Conservation (phyloP, 768 basidiomycete genomes). For the Mycena rosella region DNA sequence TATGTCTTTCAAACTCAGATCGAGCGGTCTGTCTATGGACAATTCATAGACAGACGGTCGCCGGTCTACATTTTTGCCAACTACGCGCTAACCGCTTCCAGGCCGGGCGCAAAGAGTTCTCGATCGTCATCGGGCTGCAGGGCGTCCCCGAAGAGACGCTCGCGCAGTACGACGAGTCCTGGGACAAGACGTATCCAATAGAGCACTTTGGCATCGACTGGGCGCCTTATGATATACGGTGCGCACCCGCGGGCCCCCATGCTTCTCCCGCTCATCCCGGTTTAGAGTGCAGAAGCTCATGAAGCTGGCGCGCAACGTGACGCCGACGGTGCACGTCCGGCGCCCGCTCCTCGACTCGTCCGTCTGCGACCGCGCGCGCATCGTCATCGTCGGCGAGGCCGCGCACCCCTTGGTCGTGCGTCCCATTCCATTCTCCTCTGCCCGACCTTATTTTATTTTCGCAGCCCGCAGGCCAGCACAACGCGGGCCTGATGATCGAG, state of each 20-base stretch:
- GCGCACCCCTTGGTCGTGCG: slow-evolving; percentile 67
- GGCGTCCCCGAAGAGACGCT: slow-evolving; percentile 35
- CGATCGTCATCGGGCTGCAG: slow-evolving; percentile 30
- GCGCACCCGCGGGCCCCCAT: not conserved
- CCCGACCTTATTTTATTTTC: too few species aligned
- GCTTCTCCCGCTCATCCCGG: not conserved
- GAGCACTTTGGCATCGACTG: slow-evolving; percentile 51
- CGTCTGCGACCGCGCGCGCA: slow-evolving; percentile 60
- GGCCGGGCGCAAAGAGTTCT: slow-evolving; percentile 43
- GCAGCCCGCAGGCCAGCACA: slow-evolving; percentile 69
- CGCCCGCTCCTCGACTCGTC: slow-evolving; percentile 57
- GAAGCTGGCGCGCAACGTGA: slow-evolving; percentile 43
- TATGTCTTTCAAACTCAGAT: too few species aligned
- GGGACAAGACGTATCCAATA: slow-evolving; percentile 47
- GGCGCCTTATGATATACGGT: slow-evolving; percentile 53
- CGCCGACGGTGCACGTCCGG: slow-evolving; percentile 46
- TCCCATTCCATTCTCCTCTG: not conserved
- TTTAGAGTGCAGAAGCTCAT: slow-evolving; percentile 52
- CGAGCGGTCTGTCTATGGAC: too few species aligned
- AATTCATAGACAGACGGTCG: too few species aligned
- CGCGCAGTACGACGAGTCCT: slow-evolving; percentile 44
- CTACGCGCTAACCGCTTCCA: slow-evolving; percentile 43
- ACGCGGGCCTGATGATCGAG: slow-evolving; percentile 66
- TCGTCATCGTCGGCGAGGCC: slow-evolving; percentile 71
- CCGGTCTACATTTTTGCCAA: too few species aligned